Base-by-base conservation (phyloP, 2,329 filamentous ascomycete genomes). In the Colletotrichum gloeosporioides region DNA sequence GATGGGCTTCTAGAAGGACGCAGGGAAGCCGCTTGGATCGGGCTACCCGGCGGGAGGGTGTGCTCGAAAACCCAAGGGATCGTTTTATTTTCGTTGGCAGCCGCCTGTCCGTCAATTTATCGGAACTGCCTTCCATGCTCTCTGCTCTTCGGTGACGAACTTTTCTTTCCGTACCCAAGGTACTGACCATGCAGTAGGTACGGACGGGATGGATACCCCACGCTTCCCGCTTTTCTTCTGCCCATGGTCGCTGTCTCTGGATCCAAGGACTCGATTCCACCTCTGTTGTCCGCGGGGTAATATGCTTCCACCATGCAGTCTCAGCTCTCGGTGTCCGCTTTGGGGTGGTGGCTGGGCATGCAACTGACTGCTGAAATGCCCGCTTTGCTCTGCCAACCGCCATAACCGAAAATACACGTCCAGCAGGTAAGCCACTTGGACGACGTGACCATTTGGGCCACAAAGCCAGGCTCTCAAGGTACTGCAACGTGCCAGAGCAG, bases 1-100 rank as follows among this genome's bases (percentile, higher is more conserved):
- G 34, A 32, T 66, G n/a, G 49, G 68, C 61, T 71, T 75, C 72
- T 55, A 71, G 72, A 75, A 75, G 36, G 44, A 64, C 49, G 72
- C 61, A 66, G 61, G 36, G 72, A 75, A 71, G 49, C 25, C 53
- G 22, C n/a, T 18, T n/a, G 34, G 68, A 75, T 71, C 68, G 68
- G 62, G 49, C 62, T 69, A 61, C 36, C 34, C 49, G 53, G 63
- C 36, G 49, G 61, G 49, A 66, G 49, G 49, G 72, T 71, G 61
- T 71, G n/a, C 59, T 65, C 31, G 32, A 34, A 59, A 31, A 22
- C 27, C 3, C 57, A 57, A 25, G 57, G 39, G 31, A 44, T 55
- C 39, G 44, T 32, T 72, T 34, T 16, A n/a, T 49, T 61, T 34
- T 69, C 55, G 65, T 69, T 55, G 65, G 71, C 18, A 69, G 61